Percentiles rank a stretch among this genome's conserved stretches.
Conservation (phyloP, 2,329 filamentous ascomycete species). For the Aureobasidium namibiae region DNA sequence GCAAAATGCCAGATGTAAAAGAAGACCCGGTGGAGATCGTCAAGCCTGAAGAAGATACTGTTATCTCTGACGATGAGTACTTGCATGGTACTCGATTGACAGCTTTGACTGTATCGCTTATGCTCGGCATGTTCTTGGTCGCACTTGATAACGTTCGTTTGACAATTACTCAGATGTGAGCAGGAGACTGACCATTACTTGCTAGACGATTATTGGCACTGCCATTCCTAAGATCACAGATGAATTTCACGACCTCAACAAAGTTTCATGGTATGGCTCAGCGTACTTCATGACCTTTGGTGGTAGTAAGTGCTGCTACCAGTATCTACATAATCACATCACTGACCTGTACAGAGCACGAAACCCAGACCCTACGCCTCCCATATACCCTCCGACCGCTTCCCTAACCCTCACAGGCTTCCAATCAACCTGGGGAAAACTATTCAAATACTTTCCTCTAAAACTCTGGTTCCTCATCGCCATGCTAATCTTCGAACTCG, state of each 20-base stretch:
- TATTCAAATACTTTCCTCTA: slow-evolving; percentile 18
- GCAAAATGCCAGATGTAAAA: neutral
- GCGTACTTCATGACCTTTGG: slow-evolving; percentile 11
- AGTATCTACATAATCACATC: neutral
- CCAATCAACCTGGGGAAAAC: slow-evolving; percentile 16
- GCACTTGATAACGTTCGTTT: slow-evolving; percentile 16
- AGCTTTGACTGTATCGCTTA: neutral
- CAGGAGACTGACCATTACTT: too few species aligned
- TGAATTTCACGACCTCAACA: slow-evolving; percentile 27
- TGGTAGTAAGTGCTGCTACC: neutral
- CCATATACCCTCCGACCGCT: neutral
- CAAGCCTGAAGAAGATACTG: neutral
- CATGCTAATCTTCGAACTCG: slow-evolving; percentile 44
- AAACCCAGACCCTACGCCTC: too few species aligned
- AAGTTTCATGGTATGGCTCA: slow-evolving; percentile 27
- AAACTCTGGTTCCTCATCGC: slow-evolving; percentile 28
- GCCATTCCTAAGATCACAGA: slow-evolving; percentile 30
- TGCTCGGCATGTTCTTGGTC: slow-evolving; percentile 19
- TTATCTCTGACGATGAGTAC: neutral
- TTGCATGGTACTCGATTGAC: neutral
- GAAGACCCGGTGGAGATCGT: neutral
- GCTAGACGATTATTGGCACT: slow-evolving; percentile 20
- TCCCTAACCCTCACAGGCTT: neutral
- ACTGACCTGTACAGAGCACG: neutral
- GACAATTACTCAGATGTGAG: too few species aligned